Base-by-base conservation (phyloP, 371 early-diverging fungal species). In the Chytridiales sp. region DNA sequence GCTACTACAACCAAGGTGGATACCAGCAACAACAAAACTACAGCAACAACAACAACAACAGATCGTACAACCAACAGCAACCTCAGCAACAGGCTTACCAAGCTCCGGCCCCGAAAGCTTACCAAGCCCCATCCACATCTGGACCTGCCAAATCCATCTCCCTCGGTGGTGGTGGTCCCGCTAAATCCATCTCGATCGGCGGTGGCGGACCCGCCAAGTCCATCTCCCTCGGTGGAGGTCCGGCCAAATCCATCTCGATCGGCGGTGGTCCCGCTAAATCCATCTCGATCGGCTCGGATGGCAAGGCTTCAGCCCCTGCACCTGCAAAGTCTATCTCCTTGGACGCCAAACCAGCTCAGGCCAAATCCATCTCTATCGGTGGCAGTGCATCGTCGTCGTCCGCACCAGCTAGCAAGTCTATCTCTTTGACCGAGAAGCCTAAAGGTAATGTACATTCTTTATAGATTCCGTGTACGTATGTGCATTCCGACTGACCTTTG, bases 101-200 rank as follows among this genome's bases (percentile, higher is more conserved):
- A 19, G 61, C 66, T 11, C 61, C 64, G 6, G 58, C 61, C 31
- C 57, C 40, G 51, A 47, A 53, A 46, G 43, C 55, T 19, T 40
- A 56, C 60, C 46, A 43, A 36, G 59, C 58, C 13, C 64, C 59
- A 13, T 13, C 55, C 35, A 50, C 34, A n/a, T 3, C 34, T 13
- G 62, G 62, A 32, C 47, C 56, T 1, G 66, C 70, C 22, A 64
- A 59, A 17, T 62, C 66, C 30, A 62, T 62, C 38, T 55, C 61
- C 24, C 56, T 65, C 31, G 70, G 63, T 24, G 68, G 52, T 32
- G 62, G 58, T 38, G 63, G 43, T 19, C 50, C 56, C 2, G 53
- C 66, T 4, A 66, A 50, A 27, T 30, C 57, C 17, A 56, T 66
- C 19, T 66, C 66, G 13, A 61, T 66, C 47, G 66, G 66, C 3